Base-by-base conservation (phyloP, 208 protist species). In the Trypanosomatidae sp. region DNA sequence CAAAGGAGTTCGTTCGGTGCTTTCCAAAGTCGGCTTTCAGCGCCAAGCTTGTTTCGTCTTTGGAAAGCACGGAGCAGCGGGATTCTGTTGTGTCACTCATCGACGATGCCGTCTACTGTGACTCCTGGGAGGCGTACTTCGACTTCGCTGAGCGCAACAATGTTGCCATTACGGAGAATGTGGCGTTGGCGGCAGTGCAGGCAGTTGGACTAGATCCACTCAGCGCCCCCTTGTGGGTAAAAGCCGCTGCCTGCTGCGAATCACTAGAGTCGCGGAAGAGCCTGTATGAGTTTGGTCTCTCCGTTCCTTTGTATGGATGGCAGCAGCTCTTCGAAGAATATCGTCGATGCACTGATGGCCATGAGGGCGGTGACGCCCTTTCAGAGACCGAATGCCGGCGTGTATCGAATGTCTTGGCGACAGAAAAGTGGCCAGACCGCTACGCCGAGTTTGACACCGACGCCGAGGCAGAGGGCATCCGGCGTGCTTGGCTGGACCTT, bases 71-170 rank as follows among this genome's bases (percentile, higher is more conserved):
- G 3, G 77, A 90, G 73, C 86, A 92, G 64, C 66, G 81, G 12
- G 73, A 86, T 53, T 73, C 80, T 10, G 64, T 93, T 66, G 62
- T 71, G 9, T 81, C 66, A 47, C 83, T 96, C 47, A 89, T 96
- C 25, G 83, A 89, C 13, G 76, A 85, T 66, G 84, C 92, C 3
- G 87, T 88, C 3, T 94, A 86, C 76, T 88, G 80, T 59, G 92
- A 96, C 62, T 84, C 92, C 8, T 96, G 92, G 90, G 81, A 91
- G 43, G 76, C 77, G 0, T 96, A 94, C 71, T 93, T 96, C 76
- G 75, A 69, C 5, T 94, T 87, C 66, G 82, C 84, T 15, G 77
- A 85, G 50, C 64, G 74, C 46, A 85, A 84, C 39, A 68, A 79
- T 66, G 74, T 90, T 36, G 25, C 75, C 19, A 66, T 94, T 7